Percentiles rank a stretch among this genome's conserved stretches.
phyloP scores from a whole-genome alignment of 106 monocot genomes.

The Acanthochlamys bracteata region DNA sequence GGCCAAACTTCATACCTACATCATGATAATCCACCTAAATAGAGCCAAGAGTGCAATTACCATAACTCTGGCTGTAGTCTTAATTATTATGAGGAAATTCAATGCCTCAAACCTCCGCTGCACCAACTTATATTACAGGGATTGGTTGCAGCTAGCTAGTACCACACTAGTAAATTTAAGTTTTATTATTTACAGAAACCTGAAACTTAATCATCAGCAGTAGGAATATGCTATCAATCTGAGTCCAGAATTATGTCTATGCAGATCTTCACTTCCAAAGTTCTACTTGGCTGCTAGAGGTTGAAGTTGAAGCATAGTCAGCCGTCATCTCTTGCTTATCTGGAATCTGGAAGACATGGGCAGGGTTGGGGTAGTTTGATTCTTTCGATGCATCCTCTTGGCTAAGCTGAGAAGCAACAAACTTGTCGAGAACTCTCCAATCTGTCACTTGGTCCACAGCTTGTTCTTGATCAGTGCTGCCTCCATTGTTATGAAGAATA shows the following conservation, averaged over 20 bases:
- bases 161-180: too few relatives aligned
- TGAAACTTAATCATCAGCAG: background rate
- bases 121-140: background rate
- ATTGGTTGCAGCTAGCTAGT: background rate
- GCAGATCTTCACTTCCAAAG: conserved; percentile 25
- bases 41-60: background rate
- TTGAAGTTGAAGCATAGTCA: conserved; percentile 39
- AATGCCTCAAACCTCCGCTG: conserved; percentile 1
- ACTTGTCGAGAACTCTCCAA: conserved; percentile 57
- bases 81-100: too few relatives aligned
- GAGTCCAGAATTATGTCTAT: conserved; percentile 4
- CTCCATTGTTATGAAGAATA: background rate
- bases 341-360: conserved; percentile 10
- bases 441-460: conserved; percentile 26
- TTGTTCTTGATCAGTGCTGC: conserved; percentile 1
- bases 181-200: background rate
- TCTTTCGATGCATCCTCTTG: conserved; percentile 27
- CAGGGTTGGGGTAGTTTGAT: conserved; percentile 8
- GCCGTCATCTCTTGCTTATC: conserved; percentile 27
- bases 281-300: conserved; percentile 30
- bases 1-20: background rate
- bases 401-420: conserved; percentile 52
- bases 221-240: background rate
- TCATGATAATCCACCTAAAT: background rate
- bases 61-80: background rate